These are phyloP conservation scores for Hansfordia pulvinata DNA, from an alignment of 2,329 filamentous ascomycete genomes.

Conservation along the genomic window DNA sequence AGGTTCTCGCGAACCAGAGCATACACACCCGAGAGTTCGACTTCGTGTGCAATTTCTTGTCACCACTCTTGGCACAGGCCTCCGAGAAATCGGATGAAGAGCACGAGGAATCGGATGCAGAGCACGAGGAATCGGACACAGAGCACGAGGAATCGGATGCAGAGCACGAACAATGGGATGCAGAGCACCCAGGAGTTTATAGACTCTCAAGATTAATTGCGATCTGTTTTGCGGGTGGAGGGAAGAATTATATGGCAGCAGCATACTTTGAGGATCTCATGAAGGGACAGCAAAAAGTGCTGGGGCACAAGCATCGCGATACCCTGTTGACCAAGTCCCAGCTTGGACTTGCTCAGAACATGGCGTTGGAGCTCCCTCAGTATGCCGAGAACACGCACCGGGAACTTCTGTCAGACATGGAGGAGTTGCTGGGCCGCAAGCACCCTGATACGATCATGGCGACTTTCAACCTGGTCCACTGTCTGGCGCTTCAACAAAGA, in stretches of 20 bases:
- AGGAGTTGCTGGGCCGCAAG: conserved; percentile 8
- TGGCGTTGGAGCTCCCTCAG: conserved; percentile 3
- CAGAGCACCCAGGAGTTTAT: conserved; percentile 4
- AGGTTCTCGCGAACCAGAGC: too few species aligned
- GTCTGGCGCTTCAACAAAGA: conserved; percentile 8
- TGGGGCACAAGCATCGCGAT: conserved; percentile 5
- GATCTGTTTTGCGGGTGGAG: too few species aligned
- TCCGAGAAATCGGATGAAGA: too few species aligned
- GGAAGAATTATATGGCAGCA: conserved; percentile 6
- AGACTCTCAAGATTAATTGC: conserved; percentile 6
- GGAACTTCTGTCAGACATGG: conserved; percentile 4
- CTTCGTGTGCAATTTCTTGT: too few species aligned
- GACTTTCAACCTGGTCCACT: conserved; percentile 8
- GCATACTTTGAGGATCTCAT: conserved; percentile 3
- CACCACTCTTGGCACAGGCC: too few species aligned
- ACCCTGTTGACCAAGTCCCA: conserved; percentile 6
- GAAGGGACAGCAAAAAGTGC: conserved; percentile 3
- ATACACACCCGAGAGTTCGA: too few species aligned
- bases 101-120: too few species aligned
- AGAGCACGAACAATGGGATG: too few species aligned
- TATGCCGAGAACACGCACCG: conserved; percentile 11
- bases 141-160: too few species aligned
- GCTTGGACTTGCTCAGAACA: conserved; percentile 2
- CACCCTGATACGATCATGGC: conserved; percentile 7
- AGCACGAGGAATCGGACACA: too few species aligned